These are phyloP conservation scores for Samsoniella hepiali DNA, from an alignment of 2,329 filamentous ascomycete species.

Conservation along the genomic window DNA sequence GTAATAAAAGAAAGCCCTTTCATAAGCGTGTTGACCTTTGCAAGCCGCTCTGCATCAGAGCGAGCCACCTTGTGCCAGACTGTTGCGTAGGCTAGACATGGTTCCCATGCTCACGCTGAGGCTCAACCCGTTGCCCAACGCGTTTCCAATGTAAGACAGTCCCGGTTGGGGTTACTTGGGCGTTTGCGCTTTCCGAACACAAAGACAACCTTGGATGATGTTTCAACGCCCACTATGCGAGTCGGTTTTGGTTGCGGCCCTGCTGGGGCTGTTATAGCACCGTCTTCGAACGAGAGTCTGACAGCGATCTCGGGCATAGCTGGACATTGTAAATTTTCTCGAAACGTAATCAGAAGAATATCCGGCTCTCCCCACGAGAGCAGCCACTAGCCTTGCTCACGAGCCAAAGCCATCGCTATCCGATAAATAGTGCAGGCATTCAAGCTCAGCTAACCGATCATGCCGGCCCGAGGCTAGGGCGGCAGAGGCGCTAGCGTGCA, in stretches of 20 bases:
- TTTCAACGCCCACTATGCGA: neutral
- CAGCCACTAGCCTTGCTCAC: neutral
- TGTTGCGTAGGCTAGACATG: neutral
- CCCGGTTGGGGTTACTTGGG: neutral
- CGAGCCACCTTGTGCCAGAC: neutral
- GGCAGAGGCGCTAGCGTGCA: constrained; percentile 13
- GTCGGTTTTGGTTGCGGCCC: neutral
- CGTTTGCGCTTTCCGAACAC: neutral
- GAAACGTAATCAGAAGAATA: neutral
- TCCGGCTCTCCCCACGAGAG: neutral
- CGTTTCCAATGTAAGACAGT: neutral
- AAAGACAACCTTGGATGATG: neutral
- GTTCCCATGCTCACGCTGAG: neutral
- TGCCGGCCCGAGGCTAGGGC: constrained; percentile 16
- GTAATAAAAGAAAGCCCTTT: neutral
- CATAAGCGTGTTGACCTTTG: constrained; percentile 5
- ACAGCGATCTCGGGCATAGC: neutral
- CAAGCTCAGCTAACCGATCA: constrained; percentile 5
- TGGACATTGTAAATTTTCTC: neutral
- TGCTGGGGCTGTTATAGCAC: neutral
- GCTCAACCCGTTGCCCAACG: neutral
- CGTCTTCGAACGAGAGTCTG: neutral
- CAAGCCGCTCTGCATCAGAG: neutral
- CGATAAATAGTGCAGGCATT: neutral
- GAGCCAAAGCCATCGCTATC: neutral